Conservation (phyloP, 805 yeast genomes). For the Yarrowia keelungensis region DNA sequence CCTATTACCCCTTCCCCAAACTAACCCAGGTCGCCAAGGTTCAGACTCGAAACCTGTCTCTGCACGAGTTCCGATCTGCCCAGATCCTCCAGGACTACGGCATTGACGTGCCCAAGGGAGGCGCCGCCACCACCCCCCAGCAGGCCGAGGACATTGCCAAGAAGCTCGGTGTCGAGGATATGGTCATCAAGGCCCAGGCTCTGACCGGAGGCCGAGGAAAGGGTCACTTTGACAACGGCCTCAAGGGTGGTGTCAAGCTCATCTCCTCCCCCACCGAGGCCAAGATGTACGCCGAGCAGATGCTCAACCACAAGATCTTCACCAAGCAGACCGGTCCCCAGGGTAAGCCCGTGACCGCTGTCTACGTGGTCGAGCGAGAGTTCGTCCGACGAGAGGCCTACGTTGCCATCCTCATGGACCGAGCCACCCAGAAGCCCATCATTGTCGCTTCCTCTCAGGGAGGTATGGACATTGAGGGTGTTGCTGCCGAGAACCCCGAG, state of each 20-base stretch:
- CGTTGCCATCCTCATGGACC: slow-evolving; percentile 92
- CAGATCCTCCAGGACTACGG: slow-evolving; percentile 81
- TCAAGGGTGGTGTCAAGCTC: slow-evolving; percentile 95
- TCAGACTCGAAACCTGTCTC: slow-evolving; percentile 74
- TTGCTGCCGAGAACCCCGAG: slow-evolving; percentile 87
- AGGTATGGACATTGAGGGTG: slow-evolving; percentile 99
- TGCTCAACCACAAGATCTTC: slow-evolving; percentile 91
- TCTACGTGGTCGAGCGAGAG: slow-evolving; percentile 93
- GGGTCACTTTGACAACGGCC: slow-evolving; percentile 95
- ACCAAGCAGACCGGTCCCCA: slow-evolving; percentile 98
- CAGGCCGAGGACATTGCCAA: slow-evolving; percentile 87
- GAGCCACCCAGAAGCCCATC: slow-evolving; percentile 86
- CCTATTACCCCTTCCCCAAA: neutral
- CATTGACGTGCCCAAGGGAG: slow-evolving; percentile 89
- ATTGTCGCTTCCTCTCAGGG: slow-evolving; percentile 97
- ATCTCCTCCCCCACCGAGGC: slow-evolving; percentile 87
- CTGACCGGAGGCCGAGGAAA: slow-evolving; percentile 99
- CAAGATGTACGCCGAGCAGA: slow-evolving; percentile 79
- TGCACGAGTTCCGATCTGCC: slow-evolving; percentile 97
- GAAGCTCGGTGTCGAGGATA: slow-evolving; percentile 70
- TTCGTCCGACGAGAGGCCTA: slow-evolving; percentile 95
- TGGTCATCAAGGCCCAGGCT: slow-evolving; percentile 98
- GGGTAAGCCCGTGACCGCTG: slow-evolving; percentile 97
- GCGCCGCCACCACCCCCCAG: slow-evolving; percentile 86
- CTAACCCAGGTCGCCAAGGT: slow-evolving; percentile 37